These are phyloP conservation scores for Eremochloa ophiuroides DNA, from an alignment of 176 grass and related monocot genomes.

Conservation along the genomic window DNA sequence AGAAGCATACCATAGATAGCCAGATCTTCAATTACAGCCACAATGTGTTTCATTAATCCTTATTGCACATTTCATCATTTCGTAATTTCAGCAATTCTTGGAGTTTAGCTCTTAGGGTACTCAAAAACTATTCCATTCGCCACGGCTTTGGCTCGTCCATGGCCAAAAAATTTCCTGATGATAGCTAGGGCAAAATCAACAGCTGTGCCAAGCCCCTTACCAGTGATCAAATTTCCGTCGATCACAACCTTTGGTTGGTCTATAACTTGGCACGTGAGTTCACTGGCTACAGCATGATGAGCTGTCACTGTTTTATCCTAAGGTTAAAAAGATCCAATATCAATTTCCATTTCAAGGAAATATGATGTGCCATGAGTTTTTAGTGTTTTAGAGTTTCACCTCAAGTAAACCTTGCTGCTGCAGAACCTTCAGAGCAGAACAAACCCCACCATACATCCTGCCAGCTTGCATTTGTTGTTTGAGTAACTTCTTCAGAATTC, in stretches of 20 bases:
- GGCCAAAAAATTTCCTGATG: conserved; percentile 69
- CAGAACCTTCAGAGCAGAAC: conserved; percentile 59
- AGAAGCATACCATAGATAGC: conserved; percentile 13
- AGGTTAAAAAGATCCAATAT: conserved; percentile 16
- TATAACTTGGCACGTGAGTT: conserved; percentile 46
- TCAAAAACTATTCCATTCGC: conserved; percentile 86
- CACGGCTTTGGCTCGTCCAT: conserved; percentile 67
- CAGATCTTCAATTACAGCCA: neutral
- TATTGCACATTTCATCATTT: neutral
- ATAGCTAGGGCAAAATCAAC: conserved; percentile 74
- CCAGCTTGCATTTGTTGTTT: conserved; percentile 56
- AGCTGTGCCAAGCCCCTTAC: conserved; percentile 59
- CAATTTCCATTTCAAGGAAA: conserved; percentile 21
- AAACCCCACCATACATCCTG: conserved; percentile 75
- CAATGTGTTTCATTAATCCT: neutral
- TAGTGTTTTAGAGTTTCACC: conserved; percentile 43
- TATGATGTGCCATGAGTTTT: conserved; percentile 10
- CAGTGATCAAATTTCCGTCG: conserved; percentile 80
- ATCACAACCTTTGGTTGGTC: conserved; percentile 66
- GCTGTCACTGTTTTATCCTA: conserved; percentile 66
- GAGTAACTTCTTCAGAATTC: conserved; percentile 72
- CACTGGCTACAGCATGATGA: conserved; percentile 44
- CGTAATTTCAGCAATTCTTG: neutral
- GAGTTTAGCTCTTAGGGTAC: conserved; percentile 51
- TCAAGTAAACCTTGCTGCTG: conserved; percentile 78